Evolutionary conservation across 768 basidiomycete genomes (phyloP).

Genomic region (Suillus sp.): DNA sequence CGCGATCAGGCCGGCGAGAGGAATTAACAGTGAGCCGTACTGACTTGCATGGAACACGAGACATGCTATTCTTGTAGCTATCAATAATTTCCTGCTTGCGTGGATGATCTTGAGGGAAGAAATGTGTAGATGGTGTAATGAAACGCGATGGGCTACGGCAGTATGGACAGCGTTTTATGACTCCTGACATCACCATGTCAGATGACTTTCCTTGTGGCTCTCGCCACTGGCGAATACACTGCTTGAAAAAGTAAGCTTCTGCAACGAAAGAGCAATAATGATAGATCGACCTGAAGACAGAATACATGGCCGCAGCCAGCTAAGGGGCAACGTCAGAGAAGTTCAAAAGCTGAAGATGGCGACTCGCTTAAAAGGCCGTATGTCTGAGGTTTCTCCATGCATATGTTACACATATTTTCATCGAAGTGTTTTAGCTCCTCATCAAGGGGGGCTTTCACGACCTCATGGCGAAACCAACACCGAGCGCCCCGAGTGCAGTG

Average conservation of each 20-base stretch:
- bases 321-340: conserved; percentile 29
- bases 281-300: conserved; percentile 59
- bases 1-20: conserved; percentile 1
- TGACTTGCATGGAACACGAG: conserved; percentile 66
- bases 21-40: conserved; percentile 22
- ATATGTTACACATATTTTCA: conserved; percentile 66
- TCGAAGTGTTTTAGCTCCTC: conserved; percentile 33
- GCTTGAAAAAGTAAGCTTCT: conserved; percentile 12
- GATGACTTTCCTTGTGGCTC: conserved; percentile 53
- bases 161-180: conserved; percentile 77
- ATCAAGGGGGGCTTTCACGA: conserved; percentile 24
- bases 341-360: background rate
- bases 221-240: conserved; percentile 85
- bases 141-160: conserved; percentile 69
- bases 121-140: conserved; percentile 73
- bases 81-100: conserved; percentile 54
- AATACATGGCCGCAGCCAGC: conserved; percentile 79
- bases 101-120: conserved; percentile 54
- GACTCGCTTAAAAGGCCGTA: conserved; percentile 68
- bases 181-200: conserved; percentile 56
- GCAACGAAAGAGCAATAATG: conserved; percentile 1
- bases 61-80: conserved; percentile 74
- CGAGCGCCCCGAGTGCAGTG: conserved; percentile 67
- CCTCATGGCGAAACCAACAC: conserved; percentile 76
- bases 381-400: conserved; percentile 68